Evolutionary conservation across 371 early-diverging fungal species (phyloP).

Genomic region (Saksenaea vasiformis): DNA sequence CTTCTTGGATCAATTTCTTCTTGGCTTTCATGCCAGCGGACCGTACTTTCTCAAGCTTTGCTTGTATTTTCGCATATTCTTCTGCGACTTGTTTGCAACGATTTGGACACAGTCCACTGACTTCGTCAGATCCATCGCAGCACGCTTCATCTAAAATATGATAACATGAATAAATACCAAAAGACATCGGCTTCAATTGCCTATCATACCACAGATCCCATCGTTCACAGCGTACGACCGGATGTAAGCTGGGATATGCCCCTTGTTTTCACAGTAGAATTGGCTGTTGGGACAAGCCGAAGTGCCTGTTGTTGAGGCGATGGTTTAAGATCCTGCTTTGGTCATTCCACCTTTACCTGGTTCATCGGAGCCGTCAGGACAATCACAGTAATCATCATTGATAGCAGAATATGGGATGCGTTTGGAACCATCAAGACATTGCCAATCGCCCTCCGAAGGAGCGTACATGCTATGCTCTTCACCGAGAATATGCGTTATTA

Average conservation of each 20-base stretch:
- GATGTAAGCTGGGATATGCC: constrained; percentile 73
- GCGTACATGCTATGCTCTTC: constrained; percentile 42
- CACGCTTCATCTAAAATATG: constrained; percentile 74
- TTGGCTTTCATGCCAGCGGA: constrained; percentile 32
- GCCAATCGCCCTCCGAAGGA: constrained; percentile 55
- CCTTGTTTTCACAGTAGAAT: constrained; percentile 85
- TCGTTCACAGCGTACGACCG: constrained; percentile 84
- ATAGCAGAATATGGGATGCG: constrained; percentile 69
- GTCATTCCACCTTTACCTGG: constrained; percentile 61
- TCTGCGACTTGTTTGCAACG: constrained; percentile 66
- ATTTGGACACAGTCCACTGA: constrained; percentile 70
- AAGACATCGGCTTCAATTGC: neutral
- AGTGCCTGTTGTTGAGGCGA: constrained; percentile 60
- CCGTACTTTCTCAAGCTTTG: constrained; percentile 29
- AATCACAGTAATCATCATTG: constrained; percentile 97
- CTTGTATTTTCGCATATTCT: constrained; percentile 41
- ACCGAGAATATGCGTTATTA: neutral
- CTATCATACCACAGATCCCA: constrained; percentile 82
- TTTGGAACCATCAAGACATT: constrained; percentile 77
- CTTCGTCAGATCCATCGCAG: constrained; percentile 95
- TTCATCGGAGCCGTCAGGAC: constrained; percentile 93
- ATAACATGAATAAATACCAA: neutral
- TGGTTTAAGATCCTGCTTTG: neutral
- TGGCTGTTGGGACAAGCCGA: constrained; percentile 81
- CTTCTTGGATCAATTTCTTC: constrained; percentile 31